Evolutionary conservation across 108 stramenopile genomes (phyloP).

Genomic region (Cyclotella cryptica): DNA sequence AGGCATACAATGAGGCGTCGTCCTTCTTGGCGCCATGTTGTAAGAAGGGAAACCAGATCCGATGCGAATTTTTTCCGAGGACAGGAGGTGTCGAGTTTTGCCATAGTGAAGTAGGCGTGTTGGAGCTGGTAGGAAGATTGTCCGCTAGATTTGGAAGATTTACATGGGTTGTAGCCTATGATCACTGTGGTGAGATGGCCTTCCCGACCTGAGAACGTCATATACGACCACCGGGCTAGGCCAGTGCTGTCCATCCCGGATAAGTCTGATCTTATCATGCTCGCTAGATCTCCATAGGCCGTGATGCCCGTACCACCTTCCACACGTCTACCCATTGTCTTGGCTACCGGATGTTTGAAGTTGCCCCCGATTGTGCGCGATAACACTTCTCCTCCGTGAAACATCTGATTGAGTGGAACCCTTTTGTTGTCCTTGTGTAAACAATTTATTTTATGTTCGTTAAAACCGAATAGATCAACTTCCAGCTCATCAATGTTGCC

Average conservation of each 20-base stretch:
- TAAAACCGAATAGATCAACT: conserved; percentile 11
- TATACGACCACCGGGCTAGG: conserved; percentile 1
- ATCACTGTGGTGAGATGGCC: conserved; percentile 1
- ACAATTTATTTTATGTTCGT: conserved; percentile 6
- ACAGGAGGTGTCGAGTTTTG: background rate
- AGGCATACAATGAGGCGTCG: conserved; percentile 9
- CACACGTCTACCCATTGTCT: background rate
- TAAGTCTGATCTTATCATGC: too few species aligned
- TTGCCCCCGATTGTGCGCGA: background rate
- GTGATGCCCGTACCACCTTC: too few species aligned
- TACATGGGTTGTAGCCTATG: conserved; percentile 21
- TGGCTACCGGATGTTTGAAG: background rate
- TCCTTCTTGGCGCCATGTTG: conserved; percentile 9
- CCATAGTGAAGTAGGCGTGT: conserved; percentile 7
- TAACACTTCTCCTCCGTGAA: conserved; percentile 21
- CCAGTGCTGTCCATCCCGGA: background rate
- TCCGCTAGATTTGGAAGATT: background rate
- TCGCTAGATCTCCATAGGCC: too few species aligned
- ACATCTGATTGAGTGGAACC: conserved; percentile 4
- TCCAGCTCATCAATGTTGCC: conserved; percentile 22
- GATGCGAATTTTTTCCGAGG: conserved; percentile 21
- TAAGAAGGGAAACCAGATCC: too few species aligned
- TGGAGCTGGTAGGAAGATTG: conserved; percentile 18
- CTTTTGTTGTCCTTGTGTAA: conserved; percentile 14
- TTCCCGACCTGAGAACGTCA: too few species aligned